Percentiles rank a stretch among this genome's conserved stretches.
phyloP scores from a whole-genome alignment of 352 stramenopile species.

The Pythium scleroteichum region DNA sequence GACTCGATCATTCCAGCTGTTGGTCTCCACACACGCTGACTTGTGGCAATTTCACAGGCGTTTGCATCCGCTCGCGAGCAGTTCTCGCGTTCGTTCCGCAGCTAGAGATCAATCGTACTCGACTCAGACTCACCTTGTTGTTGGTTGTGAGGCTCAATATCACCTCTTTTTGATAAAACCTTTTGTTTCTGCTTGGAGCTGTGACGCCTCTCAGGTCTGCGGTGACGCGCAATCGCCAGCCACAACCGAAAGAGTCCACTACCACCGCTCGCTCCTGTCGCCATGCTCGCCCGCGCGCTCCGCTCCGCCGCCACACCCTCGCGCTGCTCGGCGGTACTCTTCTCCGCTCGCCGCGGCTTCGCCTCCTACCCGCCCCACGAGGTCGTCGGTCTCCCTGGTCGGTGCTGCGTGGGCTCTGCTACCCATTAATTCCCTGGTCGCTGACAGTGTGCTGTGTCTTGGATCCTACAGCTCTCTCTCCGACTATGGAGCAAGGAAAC shows the following conservation, averaged over 20 bases:
- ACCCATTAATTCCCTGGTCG: not conserved
- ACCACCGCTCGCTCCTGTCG: conserved; percentile 1
- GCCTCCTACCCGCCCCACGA: conserved; percentile 78
- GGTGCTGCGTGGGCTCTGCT: not conserved
- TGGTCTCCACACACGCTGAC: not conserved
- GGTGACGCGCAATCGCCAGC: conserved; percentile 24
- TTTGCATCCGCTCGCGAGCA: conserved; percentile 86
- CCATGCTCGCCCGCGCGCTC: conserved; percentile 70
- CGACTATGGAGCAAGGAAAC: conserved; percentile 97
- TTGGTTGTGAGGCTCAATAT: conserved; percentile 10
- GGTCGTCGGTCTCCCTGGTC: conserved; percentile 77
- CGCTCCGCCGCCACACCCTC: conserved; percentile 36
- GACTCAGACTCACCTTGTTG: conserved; percentile 10
- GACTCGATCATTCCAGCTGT: not conserved
- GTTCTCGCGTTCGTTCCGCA: conserved; percentile 88
- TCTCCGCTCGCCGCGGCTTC: conserved; percentile 44
- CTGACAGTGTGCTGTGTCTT: not conserved
- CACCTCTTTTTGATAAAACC: conserved; percentile 32
- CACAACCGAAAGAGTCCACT: not conserved
- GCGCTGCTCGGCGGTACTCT: conserved; percentile 39
- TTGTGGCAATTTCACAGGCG: conserved; percentile 36
- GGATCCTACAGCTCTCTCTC: conserved; percentile 83
- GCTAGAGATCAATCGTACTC: conserved; percentile 41
- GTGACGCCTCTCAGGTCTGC: not conserved
- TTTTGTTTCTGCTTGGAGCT: conserved; percentile 31